A percentile compares a stretch with the other conserved stretches of the same genome.
These are phyloP conservation scores for Paxillus rubicundulus DNA, from an alignment of 768 basidiomycete species.

Conservation along the genomic window DNA sequence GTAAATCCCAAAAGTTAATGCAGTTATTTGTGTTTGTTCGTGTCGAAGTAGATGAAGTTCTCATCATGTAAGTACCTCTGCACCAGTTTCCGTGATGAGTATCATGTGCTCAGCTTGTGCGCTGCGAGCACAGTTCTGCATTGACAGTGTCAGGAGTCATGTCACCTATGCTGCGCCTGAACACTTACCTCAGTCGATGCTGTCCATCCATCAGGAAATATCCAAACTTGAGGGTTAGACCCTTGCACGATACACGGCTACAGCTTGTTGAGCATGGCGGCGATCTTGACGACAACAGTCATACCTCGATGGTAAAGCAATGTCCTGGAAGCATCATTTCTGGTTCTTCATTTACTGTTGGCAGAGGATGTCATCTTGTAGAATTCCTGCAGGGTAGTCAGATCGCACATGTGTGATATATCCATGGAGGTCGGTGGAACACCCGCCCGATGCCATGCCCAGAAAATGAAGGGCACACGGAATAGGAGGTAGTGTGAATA, in stretches of 20 bases:
- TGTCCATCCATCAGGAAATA: conserved; percentile 93
- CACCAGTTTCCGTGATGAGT: conserved; percentile 73
- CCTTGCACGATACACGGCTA: conserved; percentile 83
- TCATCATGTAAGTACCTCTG: conserved; percentile 70
- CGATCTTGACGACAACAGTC: conserved; percentile 2
- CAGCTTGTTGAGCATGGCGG: neutral
- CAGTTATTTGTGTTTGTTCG: neutral
- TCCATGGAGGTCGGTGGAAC: conserved; percentile 84
- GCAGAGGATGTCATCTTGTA: neutral
- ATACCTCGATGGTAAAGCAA: conserved; percentile 90
- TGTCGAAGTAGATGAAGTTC: neutral
- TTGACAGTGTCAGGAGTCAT: neutral
- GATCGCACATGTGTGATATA: conserved; percentile 67
- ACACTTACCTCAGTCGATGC: conserved; percentile 74
- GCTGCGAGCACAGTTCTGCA: conserved; percentile 73
- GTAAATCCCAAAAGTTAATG: no score
- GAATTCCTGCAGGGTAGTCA: neutral
- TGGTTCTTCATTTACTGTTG: conserved; percentile 77
- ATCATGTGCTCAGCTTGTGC: conserved; percentile 91
- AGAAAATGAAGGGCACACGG: conserved; percentile 67
- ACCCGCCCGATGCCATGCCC: conserved; percentile 85
- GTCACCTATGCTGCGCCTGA: neutral
- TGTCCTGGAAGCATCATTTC: conserved; percentile 81
- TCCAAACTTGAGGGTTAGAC: conserved; percentile 59
- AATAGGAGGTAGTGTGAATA: conserved; percentile 41